These are phyloP conservation scores for Salix udensis DNA, from an alignment of 345 rosid species.

Conservation along the genomic window DNA sequence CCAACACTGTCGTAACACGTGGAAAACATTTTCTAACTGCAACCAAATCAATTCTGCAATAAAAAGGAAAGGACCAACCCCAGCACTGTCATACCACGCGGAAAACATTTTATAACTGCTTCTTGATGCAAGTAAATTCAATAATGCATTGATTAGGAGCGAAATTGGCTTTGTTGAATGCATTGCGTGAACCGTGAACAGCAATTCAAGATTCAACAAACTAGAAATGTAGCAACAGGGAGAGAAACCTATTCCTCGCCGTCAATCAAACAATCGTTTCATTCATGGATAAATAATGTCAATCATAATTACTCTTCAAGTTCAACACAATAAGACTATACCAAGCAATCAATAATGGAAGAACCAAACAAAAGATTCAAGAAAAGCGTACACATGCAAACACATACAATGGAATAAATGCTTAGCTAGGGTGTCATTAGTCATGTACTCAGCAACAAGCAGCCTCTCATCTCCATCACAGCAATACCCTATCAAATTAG, in stretches of 20 bases:
- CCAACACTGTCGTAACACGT: not conserved
- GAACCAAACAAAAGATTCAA: not conserved
- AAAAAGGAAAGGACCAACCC: not conserved
- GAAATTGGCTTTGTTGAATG: not conserved
- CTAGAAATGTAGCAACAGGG: not conserved
- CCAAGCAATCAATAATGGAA: not conserved
- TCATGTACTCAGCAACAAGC: conserved; percentile 97
- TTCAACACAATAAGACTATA: not conserved
- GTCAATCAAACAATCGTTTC: not conserved
- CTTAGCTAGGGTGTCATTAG: conserved; percentile 94
- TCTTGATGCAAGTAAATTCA: not conserved
- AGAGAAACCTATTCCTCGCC: not conserved
- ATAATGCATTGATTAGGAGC: conserved; percentile 7
- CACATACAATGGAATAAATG: conserved; percentile 87
- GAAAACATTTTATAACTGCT: not conserved
- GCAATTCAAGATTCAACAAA: conserved; percentile 4
- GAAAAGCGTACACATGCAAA: not conserved
- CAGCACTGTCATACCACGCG: not conserved
- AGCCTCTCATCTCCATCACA: conserved; percentile 95
- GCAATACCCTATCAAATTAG: conserved; percentile 96
- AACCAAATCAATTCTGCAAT: not conserved
- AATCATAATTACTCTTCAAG: not conserved
- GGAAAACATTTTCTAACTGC: not conserved
- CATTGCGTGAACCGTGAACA: not conserved
- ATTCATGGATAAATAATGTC: not conserved